phyloP scores from a whole-genome alignment of 352 stramenopile genomes.

The Albugo candida region DNA sequence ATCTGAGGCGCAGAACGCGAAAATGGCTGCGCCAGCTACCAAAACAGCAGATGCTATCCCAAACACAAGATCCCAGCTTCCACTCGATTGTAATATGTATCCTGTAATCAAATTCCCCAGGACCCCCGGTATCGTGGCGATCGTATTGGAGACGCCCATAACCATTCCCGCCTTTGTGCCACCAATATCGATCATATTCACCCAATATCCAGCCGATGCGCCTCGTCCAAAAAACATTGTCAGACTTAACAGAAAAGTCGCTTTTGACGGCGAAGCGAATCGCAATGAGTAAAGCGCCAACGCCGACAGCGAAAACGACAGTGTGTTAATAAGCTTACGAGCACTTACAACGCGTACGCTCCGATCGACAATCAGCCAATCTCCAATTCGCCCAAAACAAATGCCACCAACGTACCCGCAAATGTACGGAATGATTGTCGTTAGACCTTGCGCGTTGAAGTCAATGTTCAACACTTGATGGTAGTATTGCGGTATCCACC shows the following conservation, averaged over 20 bases:
- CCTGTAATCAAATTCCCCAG: conserved; percentile 72
- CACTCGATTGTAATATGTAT: conserved; percentile 45
- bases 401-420: conserved; percentile 60
- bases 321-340: conserved; percentile 60
- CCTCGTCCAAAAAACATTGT: conserved; percentile 61
- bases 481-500: conserved; percentile 80
- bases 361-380: conserved; percentile 30
- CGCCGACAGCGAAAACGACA: conserved; percentile 38
- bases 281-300: conserved; percentile 51
- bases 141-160: conserved; percentile 77
- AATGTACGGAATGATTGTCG: conserved; percentile 52
- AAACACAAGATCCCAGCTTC: conserved; percentile 71
- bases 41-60: conserved; percentile 49
- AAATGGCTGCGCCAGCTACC: conserved; percentile 45
- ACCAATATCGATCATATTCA: conserved; percentile 81
- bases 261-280: conserved; percentile 25
- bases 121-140: conserved; percentile 68
- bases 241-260: conserved; percentile 45
- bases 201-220: conserved; percentile 65
- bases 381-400: conserved; percentile 42
- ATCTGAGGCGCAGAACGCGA: conserved; percentile 60
- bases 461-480: conserved; percentile 58
- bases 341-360: conserved; percentile 52
- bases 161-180: conserved; percentile 61
- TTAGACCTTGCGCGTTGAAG: conserved; percentile 34